phyloP scores from a whole-genome alignment of 495 filamentous ascomycete genomes.

The Lepidopterella palustris region DNA sequence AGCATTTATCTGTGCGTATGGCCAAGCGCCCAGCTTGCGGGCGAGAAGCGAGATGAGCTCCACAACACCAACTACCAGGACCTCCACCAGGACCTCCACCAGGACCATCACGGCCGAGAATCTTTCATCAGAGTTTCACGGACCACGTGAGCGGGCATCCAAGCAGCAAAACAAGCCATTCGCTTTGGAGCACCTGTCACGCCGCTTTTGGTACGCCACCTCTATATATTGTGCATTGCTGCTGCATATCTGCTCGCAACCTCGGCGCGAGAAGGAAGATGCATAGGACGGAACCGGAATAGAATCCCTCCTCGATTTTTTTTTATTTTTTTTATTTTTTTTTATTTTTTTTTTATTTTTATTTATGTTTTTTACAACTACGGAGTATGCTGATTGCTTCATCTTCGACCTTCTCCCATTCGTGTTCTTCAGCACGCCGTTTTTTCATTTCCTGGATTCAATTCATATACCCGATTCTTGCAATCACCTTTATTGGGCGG shows the following conservation, averaged over 20 bases:
- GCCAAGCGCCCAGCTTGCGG: slow-evolving; percentile 2
- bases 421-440: slow-evolving; percentile 4
- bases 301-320: background rate
- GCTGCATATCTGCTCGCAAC: too few species aligned
- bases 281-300: too few species aligned
- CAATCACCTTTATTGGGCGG: slow-evolving; percentile 18
- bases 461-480: slow-evolving; percentile 14
- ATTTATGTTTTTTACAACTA: background rate
- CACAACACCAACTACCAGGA: slow-evolving; percentile 19
- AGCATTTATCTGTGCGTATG: background rate
- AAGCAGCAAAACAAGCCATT: too few species aligned
- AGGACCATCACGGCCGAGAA: slow-evolving; percentile 3
- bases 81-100: background rate
- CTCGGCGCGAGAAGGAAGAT: too few species aligned
- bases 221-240: too few species aligned
- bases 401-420: slow-evolving; percentile 14
- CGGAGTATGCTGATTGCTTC: slow-evolving; percentile 18
- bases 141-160: too few species aligned
- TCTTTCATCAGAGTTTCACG: too few species aligned
- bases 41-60: slow-evolving; percentile 29
- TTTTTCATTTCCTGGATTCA: slow-evolving; percentile 10
- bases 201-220: too few species aligned
- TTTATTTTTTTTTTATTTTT: background rate
- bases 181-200: too few species aligned
- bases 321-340: background rate